Evolutionary conservation across 345 rosid species (phyloP), one percentile per base, ranked within the genome.

Genomic region (Streptanthus diversifolius): DNA sequence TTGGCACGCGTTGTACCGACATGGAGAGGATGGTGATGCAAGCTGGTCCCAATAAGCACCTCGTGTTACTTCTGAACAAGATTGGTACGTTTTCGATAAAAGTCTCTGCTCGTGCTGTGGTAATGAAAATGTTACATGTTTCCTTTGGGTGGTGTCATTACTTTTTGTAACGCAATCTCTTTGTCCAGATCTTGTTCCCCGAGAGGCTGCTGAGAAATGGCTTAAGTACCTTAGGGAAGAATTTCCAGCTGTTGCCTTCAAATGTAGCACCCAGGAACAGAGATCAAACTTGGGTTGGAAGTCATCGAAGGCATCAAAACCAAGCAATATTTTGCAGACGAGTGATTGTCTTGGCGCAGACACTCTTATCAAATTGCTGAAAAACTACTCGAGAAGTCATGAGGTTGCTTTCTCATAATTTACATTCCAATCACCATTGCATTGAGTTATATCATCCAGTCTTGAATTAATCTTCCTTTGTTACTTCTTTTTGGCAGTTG

Each of bases 331-430:
- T 55, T 77, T 87, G 80, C 98, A 91, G 79, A 91, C 97, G 8
- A 95, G 98, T 76, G 98, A 95, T 70, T 95, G 99, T 79, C 97
- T 95, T 71, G 98, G 98, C 71, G 99, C 99, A 32, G 97, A 91
- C 61, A 88, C 96, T 59, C 98, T 91, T 33, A 79, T 91, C 74
- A 95, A 95, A 70, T 73, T 95, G 83, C 77, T 95, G 71, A 95
- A 95, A 76, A 91, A 90, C 76, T 95, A 91, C 82, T 90, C 97
- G 3, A 95, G 96, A 82, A 91, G 98, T 82, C 90, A 91, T 13
- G 97, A 91, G 88, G 98, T 91, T 63, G 41, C 35, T 24, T 58
- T 40, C 56, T 29, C 17, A 8, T 19, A 27, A 3, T 47, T 44
- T n/a, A 18, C 22, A 5, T 29, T 43, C 21, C 5, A 22, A 25